phyloP scores from a whole-genome alignment of 345 rosid genomes.

The Eucalyptus microcorys region DNA sequence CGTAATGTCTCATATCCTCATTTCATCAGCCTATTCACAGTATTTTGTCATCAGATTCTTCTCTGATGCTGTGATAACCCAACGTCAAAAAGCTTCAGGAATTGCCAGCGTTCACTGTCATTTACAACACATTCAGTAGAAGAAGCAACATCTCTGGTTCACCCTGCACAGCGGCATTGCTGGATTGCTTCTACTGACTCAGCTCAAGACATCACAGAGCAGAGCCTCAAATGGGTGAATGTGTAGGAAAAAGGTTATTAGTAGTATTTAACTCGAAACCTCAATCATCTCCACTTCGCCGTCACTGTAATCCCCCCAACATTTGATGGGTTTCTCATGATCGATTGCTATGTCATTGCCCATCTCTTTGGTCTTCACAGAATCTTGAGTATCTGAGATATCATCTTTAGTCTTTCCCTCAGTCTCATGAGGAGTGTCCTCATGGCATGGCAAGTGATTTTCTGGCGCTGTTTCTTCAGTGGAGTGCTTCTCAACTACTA shows the following conservation, averaged over 20 bases:
- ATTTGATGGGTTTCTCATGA: constrained; percentile 35
- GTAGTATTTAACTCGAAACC: constrained; percentile 31
- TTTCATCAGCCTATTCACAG: not conserved
- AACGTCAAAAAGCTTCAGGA: not conserved
- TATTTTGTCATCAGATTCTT: not conserved
- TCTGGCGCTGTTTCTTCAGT: constrained; percentile 9
- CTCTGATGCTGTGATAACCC: not conserved
- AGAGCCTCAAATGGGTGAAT: not conserved
- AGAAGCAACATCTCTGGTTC: not conserved
- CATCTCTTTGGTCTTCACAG: constrained; percentile 14
- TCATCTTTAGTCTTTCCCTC: constrained; percentile 10
- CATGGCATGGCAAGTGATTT: constrained; percentile 12
- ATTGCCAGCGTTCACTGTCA: not conserved
- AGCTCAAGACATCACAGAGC: not conserved
- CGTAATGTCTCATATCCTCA: not conserved
- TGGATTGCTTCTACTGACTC: not conserved
- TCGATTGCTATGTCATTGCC: constrained; percentile 7
- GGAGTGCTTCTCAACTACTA: constrained; percentile 17
- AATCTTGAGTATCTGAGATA: not conserved
- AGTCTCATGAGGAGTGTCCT: constrained; percentile 10
- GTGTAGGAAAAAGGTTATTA: not conserved
- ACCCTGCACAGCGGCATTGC: not conserved
- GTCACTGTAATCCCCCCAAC: constrained; percentile 86
- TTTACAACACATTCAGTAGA: not conserved
- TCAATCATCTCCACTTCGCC: constrained; percentile 55